Base-by-base conservation (phyloP, 2,329 filamentous ascomycete genomes). In the Verticillium isaacii region DNA sequence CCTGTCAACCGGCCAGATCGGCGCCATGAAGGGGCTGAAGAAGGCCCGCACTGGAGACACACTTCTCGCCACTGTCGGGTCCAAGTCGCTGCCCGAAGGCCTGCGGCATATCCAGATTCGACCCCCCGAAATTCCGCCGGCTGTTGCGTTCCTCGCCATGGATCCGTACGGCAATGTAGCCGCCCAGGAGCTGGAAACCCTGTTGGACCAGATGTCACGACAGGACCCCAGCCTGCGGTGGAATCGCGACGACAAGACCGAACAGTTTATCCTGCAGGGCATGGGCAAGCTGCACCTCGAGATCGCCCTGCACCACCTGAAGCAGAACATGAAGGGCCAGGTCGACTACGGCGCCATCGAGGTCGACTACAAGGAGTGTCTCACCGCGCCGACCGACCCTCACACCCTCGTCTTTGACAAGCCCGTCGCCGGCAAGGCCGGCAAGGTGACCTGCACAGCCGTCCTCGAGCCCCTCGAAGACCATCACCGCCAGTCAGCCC, bases 261-360 rank as follows among this genome's bases (percentile, higher is more conserved):
- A 95, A 2, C 93, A 97, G 70, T 97, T 95, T 56, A 89, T 96
- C 36, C 82, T 99, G 0, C 93, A 93, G 60, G 95, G 95, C 4
- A 98, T 99, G 95, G 95, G 95, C 8, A 92, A 96, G 69, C 84
- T 99, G 32, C 95, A 99, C 74, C 82, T 99, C 1, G 95, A 99
- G 69, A 95, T 99, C 57, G 93, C 94, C 0, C 82, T 92, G 58
- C 92, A 98, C 74, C 86, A 93, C 54, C 85, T 99, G 11, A 87
- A 95, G 66, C 91, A 92, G 59, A 92, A 96, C 70, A 89, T 97
- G 77, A 96, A 95, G 73, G 92, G 83, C 81, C 74, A 97, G 86
- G 83, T 93, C 82, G 65, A 88, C 78, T 97, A 97, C 80, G 93
- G 94, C 14, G 89, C 88, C 60, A 96, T 99, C 65, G 91, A 97